Percentiles rank a stretch among this genome's conserved stretches.
Evolutionary conservation across 2,329 filamentous ascomycete genomes (phyloP).

Genomic region (Trichoderma brevicompactum): DNA sequence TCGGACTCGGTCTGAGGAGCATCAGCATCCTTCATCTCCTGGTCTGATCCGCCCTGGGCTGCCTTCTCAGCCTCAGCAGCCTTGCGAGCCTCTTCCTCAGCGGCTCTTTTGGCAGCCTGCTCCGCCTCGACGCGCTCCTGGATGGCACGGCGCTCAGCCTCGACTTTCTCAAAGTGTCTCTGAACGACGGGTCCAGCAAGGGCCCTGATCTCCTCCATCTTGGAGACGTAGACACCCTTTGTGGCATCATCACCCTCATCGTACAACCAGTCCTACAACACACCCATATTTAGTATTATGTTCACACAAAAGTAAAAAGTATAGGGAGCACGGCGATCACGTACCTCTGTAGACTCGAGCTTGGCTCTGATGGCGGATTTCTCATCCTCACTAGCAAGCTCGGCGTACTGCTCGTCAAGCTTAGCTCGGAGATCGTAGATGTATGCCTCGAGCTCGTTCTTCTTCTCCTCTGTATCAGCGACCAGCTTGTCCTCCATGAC

Average conservation of each 20-base stretch:
- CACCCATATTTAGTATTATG: conserved; percentile 28
- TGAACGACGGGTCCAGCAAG: conserved; percentile 90
- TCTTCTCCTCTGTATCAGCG: conserved; percentile 97
- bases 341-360: conserved; percentile 84
- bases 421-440: conserved; percentile 98
- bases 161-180: conserved; percentile 92
- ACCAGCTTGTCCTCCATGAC: conserved; percentile 98
- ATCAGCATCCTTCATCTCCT: conserved; percentile 68
- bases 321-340: conserved; percentile 38
- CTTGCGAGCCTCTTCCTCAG: conserved; percentile 60
- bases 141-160: conserved; percentile 79
- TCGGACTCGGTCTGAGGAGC: conserved; percentile 56
- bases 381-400: conserved; percentile 89
- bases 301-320: not conserved
- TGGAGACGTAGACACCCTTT: conserved; percentile 91
- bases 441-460: conserved; percentile 98
- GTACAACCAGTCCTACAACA: conserved; percentile 90
- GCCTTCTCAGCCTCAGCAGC: conserved; percentile 57
- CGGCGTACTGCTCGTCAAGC: conserved; percentile 87
- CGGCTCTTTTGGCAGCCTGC: conserved; percentile 73
- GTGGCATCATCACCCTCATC: conserved; percentile 94
- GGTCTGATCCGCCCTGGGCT: conserved; percentile 55
- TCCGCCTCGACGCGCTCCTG: conserved; percentile 79
- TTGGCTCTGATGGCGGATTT: conserved; percentile 84
- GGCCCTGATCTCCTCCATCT: conserved; percentile 93